Evolutionary conservation across 148 eudicot species (phyloP), one percentile per base, ranked within the genome.

Genomic region (Dianthus caryophyllus): DNA sequence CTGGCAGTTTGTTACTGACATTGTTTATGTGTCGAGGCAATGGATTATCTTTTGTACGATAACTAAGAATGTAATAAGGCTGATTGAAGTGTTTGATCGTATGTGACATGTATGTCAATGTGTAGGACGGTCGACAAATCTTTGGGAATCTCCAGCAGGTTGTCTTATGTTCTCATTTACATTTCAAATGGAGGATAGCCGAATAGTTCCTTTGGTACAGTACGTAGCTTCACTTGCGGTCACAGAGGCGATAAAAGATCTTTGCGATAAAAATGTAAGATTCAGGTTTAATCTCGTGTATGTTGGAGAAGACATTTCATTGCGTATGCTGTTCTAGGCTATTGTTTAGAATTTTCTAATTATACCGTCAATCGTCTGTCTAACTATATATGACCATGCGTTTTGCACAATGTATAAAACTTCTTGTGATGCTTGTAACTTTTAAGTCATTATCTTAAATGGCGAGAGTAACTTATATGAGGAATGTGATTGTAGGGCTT

Each of bases 71-170:
- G 48, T 50, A 10, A 49, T 14, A 46, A 15, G 38, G 46, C 62
- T 62, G 46, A 53, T 61, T 15, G 17, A 20, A 48, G 22, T 44
- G 61, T 67, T 20, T 36, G 50, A 24, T 50, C n/a, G n/a, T n/a
- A n/a, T n/a, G n/a, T n/a, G n/a, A n/a, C n/a, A n/a, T 57, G 50
- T 53, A 51, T 56, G 24, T 43, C 46, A 48, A 63, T 77, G 66
- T 79, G 72, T 73, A 90, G 99, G 99, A 44, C 79, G 97, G 68
- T 88, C 96, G 26, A 65, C 82, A 64, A 90, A 90, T 78, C 76
- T 78, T 20, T 88, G 99, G 99, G 96, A 89, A 76, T 94, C 97
- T 41, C 97, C 87, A 12, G 81, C 63, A 60, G 97, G 93, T 10
- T 86, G 93, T 77, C 89, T 88, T 67, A 49, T 90, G 77, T 90